phyloP scores from a whole-genome alignment of 768 basidiomycete genomes.

The Xanthoconium purpureum region DNA sequence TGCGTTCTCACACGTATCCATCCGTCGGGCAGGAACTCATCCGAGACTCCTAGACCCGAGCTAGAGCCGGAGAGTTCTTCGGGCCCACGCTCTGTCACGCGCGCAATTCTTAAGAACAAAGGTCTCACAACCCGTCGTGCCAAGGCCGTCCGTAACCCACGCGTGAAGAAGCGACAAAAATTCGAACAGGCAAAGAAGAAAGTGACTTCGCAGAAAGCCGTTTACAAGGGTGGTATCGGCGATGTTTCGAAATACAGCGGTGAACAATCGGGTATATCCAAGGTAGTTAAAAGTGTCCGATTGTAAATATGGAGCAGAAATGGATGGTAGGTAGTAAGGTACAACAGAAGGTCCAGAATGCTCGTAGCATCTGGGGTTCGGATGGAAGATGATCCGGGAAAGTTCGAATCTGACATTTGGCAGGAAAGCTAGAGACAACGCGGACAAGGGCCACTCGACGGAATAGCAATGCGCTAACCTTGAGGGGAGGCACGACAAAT shows the following conservation, averaged over 20 bases:
- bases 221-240: conserved; percentile 86
- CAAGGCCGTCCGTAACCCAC: conserved; percentile 91
- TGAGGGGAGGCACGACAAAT: conserved; percentile 1
- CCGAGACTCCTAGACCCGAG: conserved; percentile 26
- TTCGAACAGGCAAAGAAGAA: conserved; percentile 96
- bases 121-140: conserved; percentile 89
- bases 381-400: conserved; percentile 6
- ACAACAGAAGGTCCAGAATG: conserved; percentile 14
- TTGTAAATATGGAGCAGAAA: conserved; percentile 37
- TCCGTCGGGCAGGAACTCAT: conserved; percentile 3
- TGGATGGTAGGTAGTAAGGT: conserved; percentile 4
- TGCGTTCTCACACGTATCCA: conserved; percentile 33
- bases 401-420: conserved; percentile 13
- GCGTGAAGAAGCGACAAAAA: conserved; percentile 92
- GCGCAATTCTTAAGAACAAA: conserved; percentile 89
- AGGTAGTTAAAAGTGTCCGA: conserved; percentile 82
- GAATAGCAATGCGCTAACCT: conserved; percentile 21
- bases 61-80: conserved; percentile 38
- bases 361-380: conserved; percentile 11
- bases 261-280: conserved; percentile 90
- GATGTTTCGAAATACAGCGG: conserved; percentile 80
- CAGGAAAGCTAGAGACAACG: conserved; percentile 3
- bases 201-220: conserved; percentile 81
- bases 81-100: conserved; percentile 86
- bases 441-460: background rate